phyloP scores from a whole-genome alignment of 306 rosid species.

The Psophocarpus tetragonolobus region DNA sequence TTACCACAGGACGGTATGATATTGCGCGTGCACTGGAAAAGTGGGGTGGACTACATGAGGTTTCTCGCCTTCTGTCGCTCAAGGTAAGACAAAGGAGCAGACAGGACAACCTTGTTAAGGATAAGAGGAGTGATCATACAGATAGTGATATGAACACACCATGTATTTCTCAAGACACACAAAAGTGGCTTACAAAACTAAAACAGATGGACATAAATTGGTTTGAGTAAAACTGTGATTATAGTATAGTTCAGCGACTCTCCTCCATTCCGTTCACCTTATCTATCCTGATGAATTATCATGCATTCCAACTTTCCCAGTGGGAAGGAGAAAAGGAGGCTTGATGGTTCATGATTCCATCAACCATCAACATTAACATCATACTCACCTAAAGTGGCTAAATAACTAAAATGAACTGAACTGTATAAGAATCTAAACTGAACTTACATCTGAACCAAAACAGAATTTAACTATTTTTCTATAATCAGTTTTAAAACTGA shows the following conservation, averaged over 20 bases:
- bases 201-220: conserved; percentile 68
- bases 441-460: too few species aligned
- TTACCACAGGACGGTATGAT: conserved; percentile 62
- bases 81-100: conserved; percentile 66
- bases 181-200: conserved; percentile 66
- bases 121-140: conserved; percentile 43
- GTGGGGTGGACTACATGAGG: conserved; percentile 90
- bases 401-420: too few species aligned
- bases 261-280: neutral
- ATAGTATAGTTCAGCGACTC: neutral
- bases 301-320: neutral
- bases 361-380: neutral
- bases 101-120: conserved; percentile 45
- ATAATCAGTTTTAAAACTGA: too few species aligned
- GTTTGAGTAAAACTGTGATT: conserved; percentile 51
- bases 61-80: conserved; percentile 71
- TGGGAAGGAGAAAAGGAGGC: neutral
- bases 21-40: conserved; percentile 84
- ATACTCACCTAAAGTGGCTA: too few species aligned
- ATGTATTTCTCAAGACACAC: conserved; percentile 60
- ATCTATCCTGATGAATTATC: neutral
- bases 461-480: too few species aligned
- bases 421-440: too few species aligned
- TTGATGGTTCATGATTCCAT: neutral
- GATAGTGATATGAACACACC: conserved; percentile 44